Percentiles rank a stretch among this genome's conserved stretches.
These are phyloP conservation scores for Solanum lignicaule DNA, from an alignment of 257 asterid genomes.

Conservation along the genomic window DNA sequence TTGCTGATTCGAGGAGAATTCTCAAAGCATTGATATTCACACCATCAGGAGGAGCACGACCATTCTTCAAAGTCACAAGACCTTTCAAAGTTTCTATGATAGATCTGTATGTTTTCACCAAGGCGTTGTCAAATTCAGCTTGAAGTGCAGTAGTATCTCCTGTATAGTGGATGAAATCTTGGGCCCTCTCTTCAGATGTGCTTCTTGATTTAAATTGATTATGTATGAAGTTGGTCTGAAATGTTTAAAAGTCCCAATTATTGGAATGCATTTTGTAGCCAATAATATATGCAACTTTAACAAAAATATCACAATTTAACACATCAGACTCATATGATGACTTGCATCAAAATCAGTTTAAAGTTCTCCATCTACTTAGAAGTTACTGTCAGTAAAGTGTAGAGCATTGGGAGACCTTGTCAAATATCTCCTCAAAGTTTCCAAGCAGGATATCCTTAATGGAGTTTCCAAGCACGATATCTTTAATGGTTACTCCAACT, in stretches of 20 bases:
- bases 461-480: constrained; percentile 39
- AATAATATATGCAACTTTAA: neutral
- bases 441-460: constrained; percentile 39
- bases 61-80: constrained; percentile 25
- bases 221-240: constrained; percentile 46
- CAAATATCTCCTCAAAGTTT: constrained; percentile 42
- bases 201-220: constrained; percentile 26
- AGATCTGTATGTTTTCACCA: constrained; percentile 29
- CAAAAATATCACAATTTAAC: neutral
- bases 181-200: constrained; percentile 11
- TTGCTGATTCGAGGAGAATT: constrained; percentile 41
- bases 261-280: too few relatives aligned
- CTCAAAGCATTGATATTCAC: constrained; percentile 52
- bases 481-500: constrained; percentile 31
- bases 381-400: neutral
- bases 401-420: constrained; percentile 31
- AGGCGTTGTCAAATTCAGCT: constrained; percentile 27
- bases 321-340: neutral
- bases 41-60: constrained; percentile 26
- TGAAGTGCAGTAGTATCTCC: constrained; percentile 19
- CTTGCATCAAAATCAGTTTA: neutral
- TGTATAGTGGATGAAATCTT: constrained; percentile 1
- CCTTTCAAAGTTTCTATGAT: constrained; percentile 26
- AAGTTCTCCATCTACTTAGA: neutral
- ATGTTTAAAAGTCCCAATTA: neutral